These are phyloP conservation scores for Nakazawaea molendinolei DNA, from an alignment of 805 yeast genomes.

Conservation along the genomic window DNA sequence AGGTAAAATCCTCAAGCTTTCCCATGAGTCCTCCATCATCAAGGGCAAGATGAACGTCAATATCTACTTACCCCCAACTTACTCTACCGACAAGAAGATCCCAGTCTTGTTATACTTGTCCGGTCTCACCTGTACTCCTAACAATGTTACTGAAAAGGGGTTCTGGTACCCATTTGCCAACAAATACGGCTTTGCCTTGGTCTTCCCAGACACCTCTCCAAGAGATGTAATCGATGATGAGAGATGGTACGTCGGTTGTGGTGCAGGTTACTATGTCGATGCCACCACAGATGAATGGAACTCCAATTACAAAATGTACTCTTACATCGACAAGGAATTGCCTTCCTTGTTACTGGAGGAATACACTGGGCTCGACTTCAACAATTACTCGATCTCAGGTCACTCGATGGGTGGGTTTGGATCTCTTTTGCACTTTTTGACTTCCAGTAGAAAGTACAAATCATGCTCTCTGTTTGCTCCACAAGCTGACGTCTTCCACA, in stretches of 20 bases:
- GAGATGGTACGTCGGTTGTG: constrained; percentile 85
- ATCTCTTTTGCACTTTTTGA: constrained; percentile 61
- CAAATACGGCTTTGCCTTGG: constrained; percentile 77
- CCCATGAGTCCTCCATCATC: constrained; percentile 63
- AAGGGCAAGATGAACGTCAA: constrained; percentile 78
- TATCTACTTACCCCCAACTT: constrained; percentile 66
- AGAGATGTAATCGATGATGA: constrained; percentile 65
- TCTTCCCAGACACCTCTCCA: constrained; percentile 96
- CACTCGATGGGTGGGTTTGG: constrained; percentile 99
- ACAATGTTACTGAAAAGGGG: constrained; percentile 92
- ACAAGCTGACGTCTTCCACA: constrained; percentile 67
- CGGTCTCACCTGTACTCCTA: constrained; percentile 90
- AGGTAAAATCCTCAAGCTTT: constrained; percentile 69
- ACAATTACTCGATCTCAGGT: constrained; percentile 73
- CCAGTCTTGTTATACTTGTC: constrained; percentile 80
- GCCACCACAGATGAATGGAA: constrained; percentile 71
- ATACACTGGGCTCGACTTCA: constrained; percentile 49
- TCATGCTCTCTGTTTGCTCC: constrained; percentile 91
- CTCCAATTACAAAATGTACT: constrained; percentile 77
- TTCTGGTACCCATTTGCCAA: constrained; percentile 77
- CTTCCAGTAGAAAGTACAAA: constrained; percentile 53
- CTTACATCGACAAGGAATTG: constrained; percentile 73
- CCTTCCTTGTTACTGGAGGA: constrained; percentile 40
- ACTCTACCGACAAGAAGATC: constrained; percentile 31
- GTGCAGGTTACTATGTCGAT: constrained; percentile 92